Evolutionary conservation across 805 yeast genomes (phyloP), one percentile per base, ranked within the genome.

Genomic region (Candida qinlingensis): DNA sequence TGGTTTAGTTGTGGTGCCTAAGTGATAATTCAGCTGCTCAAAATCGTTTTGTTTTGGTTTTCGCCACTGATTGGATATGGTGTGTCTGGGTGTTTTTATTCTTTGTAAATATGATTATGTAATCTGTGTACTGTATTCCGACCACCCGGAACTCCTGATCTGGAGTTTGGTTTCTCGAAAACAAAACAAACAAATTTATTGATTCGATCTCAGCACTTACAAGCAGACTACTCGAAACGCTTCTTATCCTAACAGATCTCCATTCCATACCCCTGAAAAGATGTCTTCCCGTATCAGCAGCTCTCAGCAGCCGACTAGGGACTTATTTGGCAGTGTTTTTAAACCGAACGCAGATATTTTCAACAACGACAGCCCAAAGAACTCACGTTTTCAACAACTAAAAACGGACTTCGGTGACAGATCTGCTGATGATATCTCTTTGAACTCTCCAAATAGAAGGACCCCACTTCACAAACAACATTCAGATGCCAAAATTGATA

Each of bases 401-500:
- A 59, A 52, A 41, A 41, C 51, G 2, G 55, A 51, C 25, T 39
- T 48, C 5, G 48, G 53, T 27, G 60, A 58, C 38, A 49, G 60
- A 42, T 55, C 61, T 1, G 35, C 52, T 5, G 61, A 60, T 35
- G 63, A 59, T 27, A 39, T 56, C 13, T 45, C 47, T 2, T 45
- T 52, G 13, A 48, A 48, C n/a, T 48, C 60, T 3, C 59, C 64
- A 27, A 50, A 45, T 33, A 57, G 63, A 58, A 54, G 65, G 43
- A 58, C 63, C 3, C 65, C 61, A 7, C 50, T 52, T 7, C 62
- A 58, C 33, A 58, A 53, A 39, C 55, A 54, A 34, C 39, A 58
- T 4, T 41, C 54, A 37, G 60, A 54, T 12, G n/a, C 54, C 8
- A 41, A 41, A 13, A 46, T 53, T 13, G 62, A 59, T 26, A 42